Evolutionary conservation across 192 early-diverging fungal genomes (phyloP), one percentile per base, ranked within the genome.

Genomic region (Mortierella antarctica): DNA sequence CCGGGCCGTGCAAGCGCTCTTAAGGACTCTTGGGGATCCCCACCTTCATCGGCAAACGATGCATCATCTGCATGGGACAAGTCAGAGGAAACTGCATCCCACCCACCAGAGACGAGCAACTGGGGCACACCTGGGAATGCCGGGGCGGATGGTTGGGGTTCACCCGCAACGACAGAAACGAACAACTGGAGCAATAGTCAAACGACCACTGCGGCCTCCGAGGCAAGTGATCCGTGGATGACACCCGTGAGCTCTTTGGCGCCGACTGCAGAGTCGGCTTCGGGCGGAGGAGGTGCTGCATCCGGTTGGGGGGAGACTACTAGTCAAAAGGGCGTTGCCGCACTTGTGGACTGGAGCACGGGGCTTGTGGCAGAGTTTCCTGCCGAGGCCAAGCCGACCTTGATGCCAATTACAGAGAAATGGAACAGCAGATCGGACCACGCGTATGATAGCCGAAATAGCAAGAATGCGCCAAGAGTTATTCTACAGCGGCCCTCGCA

Each of bases 331-430:
- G 56, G 63, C 23, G 63, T 49, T 2, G 70, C 57, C 4, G 57
- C 55, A 0, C 12, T 67, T 5, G 76, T 79, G 6, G 76, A 79
- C 21, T 79, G 76, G 76, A 78, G 75, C 23, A 47, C 57, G 11
- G 69, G 76, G 1, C 18, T 12, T 3, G 76, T 71, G 41, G 39
- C 55, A 0, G 76, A 67, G 53, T 79, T 79, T 40, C 76, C 75
- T 47, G 51, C 47, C 10, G 76, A 79, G 7, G 69, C 46, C 5
- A 79, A 79, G 12, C 64, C 76, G 0, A 71, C 47, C 7, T 14
- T 12, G 5, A 71, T 79, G 76, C 6, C 66, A 14, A 44, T 78
- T 5, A 60, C 62, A 1, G 46, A 48, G 50, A 20, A 6, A 5
- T 78, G 60, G 74, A 42, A 70, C 44, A 52, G 9, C 40, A 39